A percentile compares a stretch with the other conserved stretches of the same genome.
Conservation (phyloP, 2,329 filamentous ascomycete species). For the Penicillium expansum region DNA sequence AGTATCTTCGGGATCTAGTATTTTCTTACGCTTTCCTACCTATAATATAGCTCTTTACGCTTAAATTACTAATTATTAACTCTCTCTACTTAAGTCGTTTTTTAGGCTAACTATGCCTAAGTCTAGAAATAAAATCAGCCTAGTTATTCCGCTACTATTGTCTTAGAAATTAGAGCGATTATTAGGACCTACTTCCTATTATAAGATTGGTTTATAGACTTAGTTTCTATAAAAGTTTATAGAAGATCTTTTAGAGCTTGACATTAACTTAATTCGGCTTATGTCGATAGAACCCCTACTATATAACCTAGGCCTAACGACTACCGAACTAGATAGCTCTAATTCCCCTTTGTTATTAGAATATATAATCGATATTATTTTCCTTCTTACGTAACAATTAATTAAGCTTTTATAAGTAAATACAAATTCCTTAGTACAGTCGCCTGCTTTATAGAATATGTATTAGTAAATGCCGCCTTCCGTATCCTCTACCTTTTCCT, state of each 20-base stretch:
- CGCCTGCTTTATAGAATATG: neutral
- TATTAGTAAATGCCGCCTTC: neutral
- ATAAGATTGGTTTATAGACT: neutral
- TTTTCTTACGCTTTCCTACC: neutral
- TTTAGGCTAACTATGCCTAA: neutral
- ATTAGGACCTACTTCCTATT: neutral
- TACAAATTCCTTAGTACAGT: neutral
- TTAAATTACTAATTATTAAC: neutral
- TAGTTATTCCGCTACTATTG: neutral
- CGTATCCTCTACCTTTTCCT: neutral
- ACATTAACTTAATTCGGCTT: neutral
- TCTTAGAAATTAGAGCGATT: neutral
- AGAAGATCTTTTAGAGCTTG: neutral
- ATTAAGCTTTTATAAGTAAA: neutral
- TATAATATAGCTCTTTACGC: neutral
- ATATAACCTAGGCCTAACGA: neutral
- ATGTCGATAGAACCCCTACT: neutral
- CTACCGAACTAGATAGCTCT: neutral
- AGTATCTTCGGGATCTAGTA: neutral
- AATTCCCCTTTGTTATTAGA: neutral
- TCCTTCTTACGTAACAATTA: neutral
- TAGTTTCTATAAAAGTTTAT: neutral
- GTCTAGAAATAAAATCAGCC: neutral
- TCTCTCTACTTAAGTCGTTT: neutral
- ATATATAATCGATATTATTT: neutral